Evolutionary conservation across 2,329 filamentous ascomycete species (phyloP), one percentile per base, ranked within the genome.

Genomic region (Macrophomina phaseolina): DNA sequence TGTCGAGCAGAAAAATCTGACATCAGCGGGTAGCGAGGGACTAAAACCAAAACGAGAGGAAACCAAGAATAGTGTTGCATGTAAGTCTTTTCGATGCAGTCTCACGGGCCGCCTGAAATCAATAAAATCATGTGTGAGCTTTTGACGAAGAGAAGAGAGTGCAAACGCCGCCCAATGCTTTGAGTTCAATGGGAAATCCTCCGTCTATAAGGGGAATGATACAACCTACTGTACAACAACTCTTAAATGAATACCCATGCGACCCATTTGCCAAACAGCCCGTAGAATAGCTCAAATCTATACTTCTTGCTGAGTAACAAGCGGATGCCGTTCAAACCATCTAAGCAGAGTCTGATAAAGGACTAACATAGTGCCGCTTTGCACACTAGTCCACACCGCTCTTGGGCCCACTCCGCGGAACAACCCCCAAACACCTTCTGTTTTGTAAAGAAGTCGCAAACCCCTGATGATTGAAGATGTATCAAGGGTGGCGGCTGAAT

Each of bases 311-410:
- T 32, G 34, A 46, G 9, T 12, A 56, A 79, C 74, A 30, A 82
- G 73, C 16, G 81, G 80, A 72, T 83, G 80, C n/a, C 79, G 71
- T 67, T 94, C 91, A 71, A 98, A 85, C 79, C 90, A 88, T 73
- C 91, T 89, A 75, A 98, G 81, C 66, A 98, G 83, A 68, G 90
- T 91, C 81, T 98, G 94, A 79, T 98, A 98, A 77, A 97, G 83
- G 72, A 98, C 94, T 76, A 98, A 84, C 94, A 98, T 98, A 71
- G 93, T 97, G 49, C 94, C 92, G 75, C 92, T 97, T 82, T 99
- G 95, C 67, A 98, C 92, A 74, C 94, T 97, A 28, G 95, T 99
- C 95, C 95, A 99, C 14, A 98, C 92, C 67, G 90, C 90, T 64
- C 95, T 88, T 1, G 95, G 95, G 0, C 94, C 94, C 1, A 99